Conservation (phyloP, 805 yeast species). For the Lachancea nothofagi region DNA sequence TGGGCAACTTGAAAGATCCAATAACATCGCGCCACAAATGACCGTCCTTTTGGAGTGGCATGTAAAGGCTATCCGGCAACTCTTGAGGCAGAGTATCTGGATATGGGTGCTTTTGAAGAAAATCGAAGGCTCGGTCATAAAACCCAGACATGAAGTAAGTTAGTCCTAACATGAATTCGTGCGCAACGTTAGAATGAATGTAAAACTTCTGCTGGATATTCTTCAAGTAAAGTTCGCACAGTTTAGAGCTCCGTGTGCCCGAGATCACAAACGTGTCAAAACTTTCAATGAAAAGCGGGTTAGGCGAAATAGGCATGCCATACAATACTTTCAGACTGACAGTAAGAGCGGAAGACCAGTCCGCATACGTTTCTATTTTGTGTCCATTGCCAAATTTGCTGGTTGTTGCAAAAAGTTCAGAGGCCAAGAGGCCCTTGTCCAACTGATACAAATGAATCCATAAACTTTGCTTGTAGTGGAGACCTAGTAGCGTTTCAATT, state of each 20-base stretch:
- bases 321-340: slow-evolving; percentile 3
- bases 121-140: slow-evolving; percentile 25
- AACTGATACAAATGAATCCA: slow-evolving; percentile 24
- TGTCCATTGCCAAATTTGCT: slow-evolving; percentile 25
- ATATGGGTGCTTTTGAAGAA: slow-evolving; percentile 25
- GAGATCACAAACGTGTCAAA: slow-evolving; percentile 17
- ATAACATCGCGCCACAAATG: slow-evolving; percentile 24
- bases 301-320: slow-evolving; percentile 10
- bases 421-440: slow-evolving; percentile 19
- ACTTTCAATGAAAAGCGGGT: slow-evolving; percentile 20
- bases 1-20: slow-evolving; percentile 14
- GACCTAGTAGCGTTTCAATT: slow-evolving; percentile 18
- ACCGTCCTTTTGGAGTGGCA: slow-evolving; percentile 12
- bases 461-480: slow-evolving; percentile 25
- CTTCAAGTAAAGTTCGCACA: slow-evolving; percentile 11
- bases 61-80: slow-evolving; percentile 20
- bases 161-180: slow-evolving; percentile 29
- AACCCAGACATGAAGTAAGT: slow-evolving; percentile 22
- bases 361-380: slow-evolving; percentile 21
- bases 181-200: slow-evolving; percentile 16
- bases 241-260: slow-evolving; percentile 8
- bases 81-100: slow-evolving; percentile 14
- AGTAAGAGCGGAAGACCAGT: slow-evolving; percentile 8
- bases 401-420: slow-evolving; percentile 18
- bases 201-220: slow-evolving; percentile 21